phyloP scores from a whole-genome alignment of 305 asterid genomes.

The Solanum hybrid region DNA sequence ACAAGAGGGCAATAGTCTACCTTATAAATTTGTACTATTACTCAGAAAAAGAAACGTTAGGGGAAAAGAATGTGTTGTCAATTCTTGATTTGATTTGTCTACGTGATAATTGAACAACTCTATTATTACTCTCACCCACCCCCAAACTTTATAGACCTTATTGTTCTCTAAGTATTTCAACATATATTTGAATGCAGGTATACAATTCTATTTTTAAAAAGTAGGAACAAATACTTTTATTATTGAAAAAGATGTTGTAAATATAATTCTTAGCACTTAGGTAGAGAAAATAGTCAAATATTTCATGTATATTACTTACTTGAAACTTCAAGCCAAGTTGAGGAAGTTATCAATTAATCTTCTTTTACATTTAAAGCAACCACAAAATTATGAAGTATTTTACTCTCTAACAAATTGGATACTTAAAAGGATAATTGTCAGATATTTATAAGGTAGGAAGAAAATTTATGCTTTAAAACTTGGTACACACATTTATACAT shows the following conservation, averaged over 20 bases:
- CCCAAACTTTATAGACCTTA: neutral
- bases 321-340: too few relatives aligned
- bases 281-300: neutral
- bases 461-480: neutral
- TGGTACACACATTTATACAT: neutral
- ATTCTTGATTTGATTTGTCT: neutral
- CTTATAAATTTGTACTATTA: neutral
- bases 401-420: neutral
- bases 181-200: neutral
- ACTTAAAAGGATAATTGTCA: neutral
- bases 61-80: neutral
- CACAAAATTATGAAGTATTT: neutral
- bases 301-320: neutral
- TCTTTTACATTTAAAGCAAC: neutral
- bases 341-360: too few relatives aligned
- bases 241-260: neutral
- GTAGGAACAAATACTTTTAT: neutral
- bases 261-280: neutral
- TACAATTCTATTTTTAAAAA: neutral
- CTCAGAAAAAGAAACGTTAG: neutral
- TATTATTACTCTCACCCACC: neutral
- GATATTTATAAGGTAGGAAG: neutral
- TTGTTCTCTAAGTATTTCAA: neutral
- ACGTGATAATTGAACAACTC: neutral
- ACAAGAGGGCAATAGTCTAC: neutral